Evolutionary conservation across 371 early-diverging fungal genomes (phyloP), one percentile per base, ranked within the genome.

Genomic region (Apophysomyces trapeziformis): DNA sequence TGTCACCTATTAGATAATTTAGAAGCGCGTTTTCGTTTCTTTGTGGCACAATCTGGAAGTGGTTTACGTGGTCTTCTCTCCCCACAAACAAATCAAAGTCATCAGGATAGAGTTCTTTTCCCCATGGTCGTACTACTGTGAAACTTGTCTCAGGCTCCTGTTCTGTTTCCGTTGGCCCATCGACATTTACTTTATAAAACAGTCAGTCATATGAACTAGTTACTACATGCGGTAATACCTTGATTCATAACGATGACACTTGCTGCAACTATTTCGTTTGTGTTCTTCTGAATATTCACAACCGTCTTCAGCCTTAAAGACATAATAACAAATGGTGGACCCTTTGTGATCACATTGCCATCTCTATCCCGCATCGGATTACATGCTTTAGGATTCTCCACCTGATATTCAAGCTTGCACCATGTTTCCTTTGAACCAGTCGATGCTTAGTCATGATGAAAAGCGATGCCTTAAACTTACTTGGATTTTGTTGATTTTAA

Each of bases 271-370:
- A 95, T 88, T 72, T 96, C 96, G 73, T 95, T 93, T 16, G 80
- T 71, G 32, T 90, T 84, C 61, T 85, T 88, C 66, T 88, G 66
- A 26, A 79, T 84, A 70, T 94, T 93, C 74, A 91, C 80, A 13
- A 90, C 79, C 0, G 94, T 93, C 38, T 88, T 77, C 63, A 95
- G 60, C 57, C 80, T 88, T 57, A 96, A 63, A 50, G 91, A 86
- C 90, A 95, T 87, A 18, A 93, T 84, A 6, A 85, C 86, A 50
- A 97, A 69, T 8, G 94, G 89, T n/a, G 97, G 95, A 26, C 75
- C 66, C 35, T 71, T 56, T 14, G 44, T 12, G 0, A 71, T 66
- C 14, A 37, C 43, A 4, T 67, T 60, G 7, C 76, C 71, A 7
- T 74, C 56, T 1, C 73, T 71, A 41, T 90, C 89, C 8, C 60